Base-by-base conservation (phyloP, 768 basidiomycete species). In the Amanita polypyramis region DNA sequence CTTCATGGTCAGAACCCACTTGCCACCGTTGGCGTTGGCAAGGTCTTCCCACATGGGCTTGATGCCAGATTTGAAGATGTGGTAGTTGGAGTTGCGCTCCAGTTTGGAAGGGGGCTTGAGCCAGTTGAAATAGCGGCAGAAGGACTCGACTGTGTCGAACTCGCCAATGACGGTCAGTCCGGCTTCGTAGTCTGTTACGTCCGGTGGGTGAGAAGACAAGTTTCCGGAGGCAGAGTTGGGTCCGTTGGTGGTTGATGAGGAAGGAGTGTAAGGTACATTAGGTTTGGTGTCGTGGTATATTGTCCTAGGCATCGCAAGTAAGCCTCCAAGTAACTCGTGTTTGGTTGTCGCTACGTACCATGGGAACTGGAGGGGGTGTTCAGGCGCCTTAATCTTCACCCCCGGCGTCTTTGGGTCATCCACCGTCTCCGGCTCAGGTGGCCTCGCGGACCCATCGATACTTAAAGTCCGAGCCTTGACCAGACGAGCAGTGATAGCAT, bases 31-130 rank as follows among this genome's bases (percentile, higher is more conserved):
- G 20, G 87, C 85, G 58, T 96, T 96, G 46, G 90, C 87, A 25
- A 78, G 77, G 62, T 95, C 93, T 67, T 95, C 93, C 92, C 92
- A 96, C 93, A 96, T 95, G 11, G 90, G 90, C 60, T 91, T 90
- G 70, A 93, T 93, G 14, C 88, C 88, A 17, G 79, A 74, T 67
- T 95, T 95, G 78, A 97, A 96, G 47, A 97, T 74, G 60, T 97
- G 93, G 57, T 95, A 93, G 66, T 96, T 97, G 39, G 85, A 85
- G 66, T 90, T 91, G 57, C 81, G 81, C 57, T 92, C 87, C 29
- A 95, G 77, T 58, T 80, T 78, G 29, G 88, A 90, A 9, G 93
- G 93, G 0, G 86, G 85, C 64, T 92, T 92, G 53, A 91, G 80
- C 89, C 89, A 92, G 66, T 92, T 91, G 73, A 90, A 87, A 68